Evolutionary conservation across 2,329 filamentous ascomycete genomes (phyloP), one percentile per base, ranked within the genome.

Genomic region (Ceratocystiopsis brevicomis): DNA sequence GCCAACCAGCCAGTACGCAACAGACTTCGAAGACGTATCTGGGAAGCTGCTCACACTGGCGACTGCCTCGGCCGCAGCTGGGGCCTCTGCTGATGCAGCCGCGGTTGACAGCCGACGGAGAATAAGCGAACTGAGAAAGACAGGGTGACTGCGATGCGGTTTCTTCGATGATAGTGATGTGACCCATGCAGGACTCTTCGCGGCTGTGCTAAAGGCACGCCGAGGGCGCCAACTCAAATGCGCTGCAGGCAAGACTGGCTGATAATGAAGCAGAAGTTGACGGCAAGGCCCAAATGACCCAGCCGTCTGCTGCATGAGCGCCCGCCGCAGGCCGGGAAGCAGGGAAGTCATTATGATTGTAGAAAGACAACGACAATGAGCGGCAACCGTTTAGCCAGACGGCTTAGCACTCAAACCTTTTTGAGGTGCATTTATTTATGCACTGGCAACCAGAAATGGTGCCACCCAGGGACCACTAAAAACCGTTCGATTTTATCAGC

Each of bases 1-100:
- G 39, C 77, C 88, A 44, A 98, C 65, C 39, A 98, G 72, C 87
- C 87, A 98, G 65, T 88, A 88, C 47, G 78, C 90, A 38, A 94
- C 87, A 11, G 67, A 64, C 61, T 82, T 90, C 46, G 78, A 74
- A 50, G 73, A 85, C 11, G 72, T 73, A 53, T 81, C 60, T 30
- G 71, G 70, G 47, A 69, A 73, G 3, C 60, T 58, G 18, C 57
- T 59, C 8, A 17, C 12, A 50, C 60, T 62, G 16, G 52, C 50
- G 11, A 56, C 52, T 43, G 51, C 56, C 1, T 50, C 47, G 1
- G 50, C 39, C 3, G 50, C 42, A 0, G 49, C 42, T 5, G 51
- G 18, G 15, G 9, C 47, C 44, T 18, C 38, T 40, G 39, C 41
- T 21, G 35, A 43, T 39, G 37, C 43, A 18, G 42, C 41, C 35